Base-by-base conservation (phyloP, 2,329 filamentous ascomycete genomes). In the Penicillium thymicola region DNA sequence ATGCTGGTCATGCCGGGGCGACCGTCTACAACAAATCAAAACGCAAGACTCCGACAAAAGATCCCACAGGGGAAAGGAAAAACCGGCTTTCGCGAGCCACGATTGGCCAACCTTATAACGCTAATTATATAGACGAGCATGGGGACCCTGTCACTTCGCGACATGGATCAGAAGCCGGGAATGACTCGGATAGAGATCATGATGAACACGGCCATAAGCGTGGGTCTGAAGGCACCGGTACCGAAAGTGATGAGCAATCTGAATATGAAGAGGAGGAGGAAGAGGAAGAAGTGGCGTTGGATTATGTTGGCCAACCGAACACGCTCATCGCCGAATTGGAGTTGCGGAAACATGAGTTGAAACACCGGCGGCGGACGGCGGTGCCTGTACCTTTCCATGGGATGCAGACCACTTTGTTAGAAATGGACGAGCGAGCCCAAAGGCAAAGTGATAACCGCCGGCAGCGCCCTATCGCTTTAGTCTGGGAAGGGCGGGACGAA, bases 241-340 rank as follows among this genome's bases (percentile, higher is more conserved):
- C 57, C 18, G 52, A 64, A 44, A 54, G 62, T 37, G 52, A 69
- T 47, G 63, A 65, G 44, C 42, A 63, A 57, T 67, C 65, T 55
- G 64, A 62, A 40, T 60, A 63, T 32, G 65, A 65, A 3, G 75
- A 76, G 3, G 76, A 78, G 4, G 79, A 80, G 27, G 75, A 79
- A 25, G 79, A 76, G 16, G 72, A 68, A n/a, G 62, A 69, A 5
- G 40, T 14, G 11, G 23, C 1, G 14, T 62, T 65, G 16, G 70
- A 70, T 1, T 88, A 85, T 60, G 81, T 86, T 51, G 90, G 89
- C 0, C 83, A 87, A 4, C 94, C 94, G 0, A 96, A 92, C 1
- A 99, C 94, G 0, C 81, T 99, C 0, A 83, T 99, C 25, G 94
- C 94, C 0, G 94, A 99, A 71, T 79, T 99, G 8, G 91, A 97